Base-by-base conservation (phyloP, 305 asterid genomes). In the Plantago rigida region DNA sequence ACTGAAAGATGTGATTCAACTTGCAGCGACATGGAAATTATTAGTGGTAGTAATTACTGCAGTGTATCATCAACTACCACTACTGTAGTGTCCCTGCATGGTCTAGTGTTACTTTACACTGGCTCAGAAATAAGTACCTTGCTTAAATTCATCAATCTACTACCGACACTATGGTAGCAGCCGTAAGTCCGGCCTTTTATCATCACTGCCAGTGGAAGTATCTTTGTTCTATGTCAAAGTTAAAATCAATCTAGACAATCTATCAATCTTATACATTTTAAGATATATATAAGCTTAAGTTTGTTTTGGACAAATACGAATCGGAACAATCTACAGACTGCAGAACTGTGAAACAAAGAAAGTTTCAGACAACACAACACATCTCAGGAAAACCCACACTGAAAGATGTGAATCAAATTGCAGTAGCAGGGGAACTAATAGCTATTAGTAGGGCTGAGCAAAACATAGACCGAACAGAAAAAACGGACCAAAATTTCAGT, bases 171-270 rank as follows among this genome's bases (percentile, higher is more conserved):
- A 68, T 63, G 82, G 89, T 66, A 72, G 96, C 94, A 85, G 92
- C 94, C 69, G 79, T 85, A 83, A 79, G 96, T 69, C 89, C 94
- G 83, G 95, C 96, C 92, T 85, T 87, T 87, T 84, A 44, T 82
- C 89, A 76, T 82, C 97, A 79, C 73, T 70, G 89, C 93, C 94
- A 73, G 68, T 60, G 77, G 73, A 67, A 62, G 48, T 31, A 56
- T 42, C 31, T 60, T 7, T 56, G 45, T 26, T 26, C 4, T 26
- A 24, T 55, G 7, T 10, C 31, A 13, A 58, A 58, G 9, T 0
- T 34, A 4, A 34, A 34, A 34, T 6, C 41, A 34, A 34, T 6
- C 41, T 4, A 6, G 41, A 6, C 41, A 0, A 6, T 34, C 7
- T 13, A 5, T 24, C 7, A 13, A 31, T 56, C 13, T 56, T 12